phyloP scores from a whole-genome alignment of 345 rosid species.

The Combretum micranthum region DNA sequence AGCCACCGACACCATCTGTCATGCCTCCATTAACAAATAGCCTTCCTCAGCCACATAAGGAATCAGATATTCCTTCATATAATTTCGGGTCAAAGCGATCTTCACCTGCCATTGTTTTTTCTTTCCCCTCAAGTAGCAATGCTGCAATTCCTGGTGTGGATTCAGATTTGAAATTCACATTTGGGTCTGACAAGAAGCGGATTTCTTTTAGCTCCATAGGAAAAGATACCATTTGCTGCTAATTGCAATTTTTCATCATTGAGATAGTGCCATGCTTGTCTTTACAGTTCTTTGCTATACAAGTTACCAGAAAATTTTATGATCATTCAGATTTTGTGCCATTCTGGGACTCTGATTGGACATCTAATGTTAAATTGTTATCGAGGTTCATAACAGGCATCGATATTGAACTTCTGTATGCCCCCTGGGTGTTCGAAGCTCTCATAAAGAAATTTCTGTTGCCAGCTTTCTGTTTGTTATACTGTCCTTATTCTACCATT shows the following conservation, averaged over 20 bases:
- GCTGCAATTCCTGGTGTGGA: slow-evolving; percentile 23
- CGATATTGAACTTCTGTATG: too few relatives aligned
- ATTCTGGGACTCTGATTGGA: too few relatives aligned
- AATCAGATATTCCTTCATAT: slow-evolving; percentile 41
- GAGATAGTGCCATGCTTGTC: too few relatives aligned
- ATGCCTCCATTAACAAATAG: slow-evolving; percentile 41
- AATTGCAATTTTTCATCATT: not conserved
- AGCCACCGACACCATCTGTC: slow-evolving; percentile 85
- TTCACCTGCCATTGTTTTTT: slow-evolving; percentile 39
- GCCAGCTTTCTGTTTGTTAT: too few relatives aligned
- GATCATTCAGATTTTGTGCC: too few relatives aligned
- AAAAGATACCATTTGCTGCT: slow-evolving; percentile 54
- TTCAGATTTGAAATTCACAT: slow-evolving; percentile 49
- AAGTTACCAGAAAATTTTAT: too few relatives aligned
- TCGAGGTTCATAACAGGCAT: too few relatives aligned
- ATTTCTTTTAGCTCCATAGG: slow-evolving; percentile 52
- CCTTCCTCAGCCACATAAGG: slow-evolving; percentile 28
- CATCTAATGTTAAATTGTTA: too few relatives aligned
- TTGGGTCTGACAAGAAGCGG: slow-evolving; percentile 56
- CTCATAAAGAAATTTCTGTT: too few relatives aligned
- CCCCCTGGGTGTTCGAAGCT: too few relatives aligned
- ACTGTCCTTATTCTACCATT: too few relatives aligned
- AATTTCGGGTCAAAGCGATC: slow-evolving; percentile 42
- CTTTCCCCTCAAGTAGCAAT: slow-evolving; percentile 59
- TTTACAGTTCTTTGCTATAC: too few relatives aligned